Evolutionary conservation across 2,329 filamentous ascomycete species (phyloP).

Genomic region (Elsinoe australis): DNA sequence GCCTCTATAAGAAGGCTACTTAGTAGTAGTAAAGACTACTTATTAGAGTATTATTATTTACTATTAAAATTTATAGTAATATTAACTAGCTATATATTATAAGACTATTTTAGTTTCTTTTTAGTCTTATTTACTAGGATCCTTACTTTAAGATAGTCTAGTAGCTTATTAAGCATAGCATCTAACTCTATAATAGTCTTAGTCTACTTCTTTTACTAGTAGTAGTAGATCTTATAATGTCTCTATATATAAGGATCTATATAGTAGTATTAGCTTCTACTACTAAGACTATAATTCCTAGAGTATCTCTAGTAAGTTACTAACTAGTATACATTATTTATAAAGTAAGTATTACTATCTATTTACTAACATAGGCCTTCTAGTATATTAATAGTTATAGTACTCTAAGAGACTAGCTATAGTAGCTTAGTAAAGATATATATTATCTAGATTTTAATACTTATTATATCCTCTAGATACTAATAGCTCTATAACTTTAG

Average conservation of each 20-base stretch:
- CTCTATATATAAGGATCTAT: slow-evolving; percentile 7
- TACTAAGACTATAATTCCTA: background rate
- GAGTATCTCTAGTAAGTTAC: too few relatives aligned
- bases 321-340: slow-evolving; percentile 1
- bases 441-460: background rate
- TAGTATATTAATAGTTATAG: too few relatives aligned
- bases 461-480: background rate
- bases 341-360: background rate
- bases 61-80: slow-evolving; percentile 16
- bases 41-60: slow-evolving; percentile 16
- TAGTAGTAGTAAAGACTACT: too few relatives aligned
- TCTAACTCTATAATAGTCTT: too few relatives aligned
- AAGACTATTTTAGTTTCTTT: slow-evolving; percentile 17
- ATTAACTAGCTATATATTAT: background rate
- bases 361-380: background rate
- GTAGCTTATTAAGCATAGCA: slow-evolving; percentile 18
- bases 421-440: too few relatives aligned
- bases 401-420: too few relatives aligned
- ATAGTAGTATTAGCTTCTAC: background rate
- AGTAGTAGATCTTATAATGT: slow-evolving; percentile 11
- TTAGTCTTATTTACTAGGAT: slow-evolving; percentile 17
- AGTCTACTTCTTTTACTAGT: slow-evolving; percentile 3
- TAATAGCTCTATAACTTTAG: slow-evolving; percentile 1
- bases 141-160: slow-evolving; percentile 16
- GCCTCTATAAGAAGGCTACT: too few relatives aligned